Percentiles rank a stretch among this genome's conserved stretches.
These are phyloP conservation scores for Glycine soja DNA, from an alignment of 306 rosid genomes.

Conservation along the genomic window DNA sequence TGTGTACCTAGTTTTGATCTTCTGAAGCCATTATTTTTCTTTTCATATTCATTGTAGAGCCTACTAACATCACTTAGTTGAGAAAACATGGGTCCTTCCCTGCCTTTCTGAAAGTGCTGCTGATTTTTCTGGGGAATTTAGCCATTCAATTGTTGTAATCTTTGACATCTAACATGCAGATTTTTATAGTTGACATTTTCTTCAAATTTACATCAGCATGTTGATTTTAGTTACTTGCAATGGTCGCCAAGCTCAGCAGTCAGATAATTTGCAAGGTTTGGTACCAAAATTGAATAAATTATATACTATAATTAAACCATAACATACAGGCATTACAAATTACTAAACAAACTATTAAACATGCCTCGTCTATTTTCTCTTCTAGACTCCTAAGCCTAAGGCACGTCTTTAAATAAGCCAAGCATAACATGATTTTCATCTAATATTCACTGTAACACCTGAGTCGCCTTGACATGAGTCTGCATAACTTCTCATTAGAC, in stretches of 20 bases:
- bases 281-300: conserved; percentile 37
- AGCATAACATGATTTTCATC: not conserved
- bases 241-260: not conserved
- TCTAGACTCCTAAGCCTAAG: not conserved
- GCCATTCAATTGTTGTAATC: not conserved
- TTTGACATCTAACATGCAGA: not conserved
- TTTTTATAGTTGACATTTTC: not conserved
- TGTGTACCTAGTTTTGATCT: not conserved
- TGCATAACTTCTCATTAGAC: conserved; percentile 65
- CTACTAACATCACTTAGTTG: not conserved
- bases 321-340: conserved; percentile 24
- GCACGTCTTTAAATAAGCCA: conserved; percentile 1
- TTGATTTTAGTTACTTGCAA: not conserved
- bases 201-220: not conserved
- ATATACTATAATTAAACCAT: conserved; percentile 24
- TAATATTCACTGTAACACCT: conserved; percentile 53
- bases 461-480: conserved; percentile 59
- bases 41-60: not conserved
- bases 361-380: conserved; percentile 43
- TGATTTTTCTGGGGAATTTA: not conserved
- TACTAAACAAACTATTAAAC: not conserved
- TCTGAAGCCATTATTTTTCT: not conserved
- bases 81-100: not conserved
- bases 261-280: conserved; percentile 5
- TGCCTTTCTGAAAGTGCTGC: not conserved